Conservation (phyloP, 306 rosid species). For the Cicer pinnatifidum region DNA sequence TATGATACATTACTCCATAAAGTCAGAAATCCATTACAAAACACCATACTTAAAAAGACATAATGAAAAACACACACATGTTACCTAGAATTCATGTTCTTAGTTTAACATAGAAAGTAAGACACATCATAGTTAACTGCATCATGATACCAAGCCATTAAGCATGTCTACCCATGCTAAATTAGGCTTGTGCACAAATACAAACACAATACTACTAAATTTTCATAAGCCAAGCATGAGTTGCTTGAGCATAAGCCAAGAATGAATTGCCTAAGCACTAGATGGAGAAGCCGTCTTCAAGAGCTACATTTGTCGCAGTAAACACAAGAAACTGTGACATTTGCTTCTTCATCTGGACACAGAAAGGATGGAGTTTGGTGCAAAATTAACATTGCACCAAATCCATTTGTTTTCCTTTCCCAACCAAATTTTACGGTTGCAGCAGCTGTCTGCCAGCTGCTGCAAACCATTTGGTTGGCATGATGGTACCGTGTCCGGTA, state of each 20-base stretch:
- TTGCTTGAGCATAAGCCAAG: constrained; percentile 62
- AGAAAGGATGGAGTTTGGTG: constrained; percentile 49
- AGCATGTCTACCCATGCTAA: constrained; percentile 25
- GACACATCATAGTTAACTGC: constrained; percentile 43
- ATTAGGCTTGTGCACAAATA: constrained; percentile 41
- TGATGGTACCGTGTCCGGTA: constrained; percentile 50
- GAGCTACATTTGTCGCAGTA: constrained; percentile 2
- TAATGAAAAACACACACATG: constrained; percentile 37
- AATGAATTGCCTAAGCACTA: constrained; percentile 64
- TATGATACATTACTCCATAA: constrained; percentile 47
- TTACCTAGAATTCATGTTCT: constrained; percentile 40
- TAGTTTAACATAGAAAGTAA: constrained; percentile 48
- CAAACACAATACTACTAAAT: constrained; percentile 35
- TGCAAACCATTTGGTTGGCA: constrained; percentile 81
- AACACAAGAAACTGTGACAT: neutral
- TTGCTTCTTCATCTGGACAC: constrained; percentile 53
- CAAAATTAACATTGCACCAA: constrained; percentile 42
- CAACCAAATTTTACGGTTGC: constrained; percentile 66
- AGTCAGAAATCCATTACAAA: constrained; percentile 43
- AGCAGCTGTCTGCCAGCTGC: constrained; percentile 63
- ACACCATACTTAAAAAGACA: constrained; percentile 34
- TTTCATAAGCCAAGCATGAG: constrained; percentile 75
- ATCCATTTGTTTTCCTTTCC: constrained; percentile 47
- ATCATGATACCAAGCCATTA: constrained; percentile 33
- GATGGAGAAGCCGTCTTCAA: constrained; percentile 44